Base-by-base conservation (phyloP, 495 filamentous ascomycete species). In the Penicillium verhagenii region DNA sequence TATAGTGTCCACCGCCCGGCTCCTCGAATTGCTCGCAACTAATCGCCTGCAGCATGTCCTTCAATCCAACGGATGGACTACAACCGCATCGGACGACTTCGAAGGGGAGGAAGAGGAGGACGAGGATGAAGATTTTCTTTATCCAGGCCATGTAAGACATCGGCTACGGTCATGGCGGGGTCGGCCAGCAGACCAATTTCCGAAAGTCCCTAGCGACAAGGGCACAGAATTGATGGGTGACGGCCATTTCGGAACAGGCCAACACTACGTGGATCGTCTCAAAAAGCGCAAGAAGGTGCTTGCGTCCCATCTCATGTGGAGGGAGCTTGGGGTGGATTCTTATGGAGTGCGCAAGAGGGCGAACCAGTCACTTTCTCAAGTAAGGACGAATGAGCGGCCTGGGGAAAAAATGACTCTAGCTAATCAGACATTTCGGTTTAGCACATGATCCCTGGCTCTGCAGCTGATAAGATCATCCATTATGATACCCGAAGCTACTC, bases 401-500 rank as follows among this genome's bases (percentile, higher is more conserved):
- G 20, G n/a, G n/a, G n/a, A 25, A 43, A 46, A 42, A 25, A 42
- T 33, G 21, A 16, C 50, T 39, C 82, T 76, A 74, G 73, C 6
- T 80, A 42, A 50, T 29, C 1, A 6, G 35, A 40, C 13, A 13
- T 21, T 33, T 24, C 20, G n/a, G 9, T 50, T 14, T 31, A 63
- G 60, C 39, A 35, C 38, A 50, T 87, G 73, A 77, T 85, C 37
- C 94, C 94, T 4, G 81, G 81, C 3, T 88, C 88, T 1, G 80
- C 81, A 9, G 86, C 93, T 0, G 92, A 97, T 62, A 90, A 88
- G 61, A 87, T 96, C 57, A 89, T 97, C 45, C 86, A 96, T 54
- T 94, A 90, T 61, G 81, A 90, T 48, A 80, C 85, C 13, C 85
- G 88, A 44, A 92, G 92, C 50, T 97, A 96, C 67, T 96, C 91